Conservation (phyloP, 129 eudicot species). For the Artemisia tridentata region DNA sequence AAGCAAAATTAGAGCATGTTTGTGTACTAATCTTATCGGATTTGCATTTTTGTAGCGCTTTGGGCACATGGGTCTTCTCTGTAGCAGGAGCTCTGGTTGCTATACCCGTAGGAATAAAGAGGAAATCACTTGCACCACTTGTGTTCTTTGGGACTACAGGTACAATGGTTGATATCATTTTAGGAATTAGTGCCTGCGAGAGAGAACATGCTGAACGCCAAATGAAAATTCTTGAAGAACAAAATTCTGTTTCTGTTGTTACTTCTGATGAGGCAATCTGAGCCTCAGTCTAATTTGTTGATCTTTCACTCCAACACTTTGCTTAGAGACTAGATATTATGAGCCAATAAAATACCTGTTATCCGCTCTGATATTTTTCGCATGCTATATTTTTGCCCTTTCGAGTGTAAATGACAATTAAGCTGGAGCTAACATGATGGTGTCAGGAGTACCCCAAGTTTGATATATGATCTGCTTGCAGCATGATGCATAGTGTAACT, state of each 20-base stretch:
- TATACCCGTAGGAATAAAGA: constrained; percentile 89
- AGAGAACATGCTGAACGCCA: constrained; percentile 97
- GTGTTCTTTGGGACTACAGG: constrained; percentile 99
- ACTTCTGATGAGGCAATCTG: constrained; percentile 32
- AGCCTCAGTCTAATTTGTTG: constrained; percentile 14
- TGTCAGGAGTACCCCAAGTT: not conserved
- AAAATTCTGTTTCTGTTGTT: constrained; percentile 40
- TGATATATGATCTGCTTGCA: constrained; percentile 7
- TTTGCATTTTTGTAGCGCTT: constrained; percentile 54
- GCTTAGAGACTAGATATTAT: constrained; percentile 5
- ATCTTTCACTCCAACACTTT: constrained; percentile 6
- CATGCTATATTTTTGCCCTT: not conserved
- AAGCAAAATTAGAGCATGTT: not conserved
- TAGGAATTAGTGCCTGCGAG: constrained; percentile 95
- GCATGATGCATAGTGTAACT: not conserved
- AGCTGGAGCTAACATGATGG: not conserved
- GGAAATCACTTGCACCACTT: constrained; percentile 89
- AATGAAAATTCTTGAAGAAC: constrained; percentile 75
- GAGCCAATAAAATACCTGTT: not conserved
- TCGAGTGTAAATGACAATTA: not conserved
- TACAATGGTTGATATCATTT: constrained; percentile 90
- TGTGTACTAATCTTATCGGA: constrained; percentile 1
- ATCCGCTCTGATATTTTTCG: not conserved
- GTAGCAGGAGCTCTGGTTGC: constrained; percentile 94
- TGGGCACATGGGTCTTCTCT: constrained; percentile 98